Evolutionary conservation across 495 filamentous ascomycete species (phyloP), one percentile per base, ranked within the genome.

Genomic region (Penicillium bialowiezense): DNA sequence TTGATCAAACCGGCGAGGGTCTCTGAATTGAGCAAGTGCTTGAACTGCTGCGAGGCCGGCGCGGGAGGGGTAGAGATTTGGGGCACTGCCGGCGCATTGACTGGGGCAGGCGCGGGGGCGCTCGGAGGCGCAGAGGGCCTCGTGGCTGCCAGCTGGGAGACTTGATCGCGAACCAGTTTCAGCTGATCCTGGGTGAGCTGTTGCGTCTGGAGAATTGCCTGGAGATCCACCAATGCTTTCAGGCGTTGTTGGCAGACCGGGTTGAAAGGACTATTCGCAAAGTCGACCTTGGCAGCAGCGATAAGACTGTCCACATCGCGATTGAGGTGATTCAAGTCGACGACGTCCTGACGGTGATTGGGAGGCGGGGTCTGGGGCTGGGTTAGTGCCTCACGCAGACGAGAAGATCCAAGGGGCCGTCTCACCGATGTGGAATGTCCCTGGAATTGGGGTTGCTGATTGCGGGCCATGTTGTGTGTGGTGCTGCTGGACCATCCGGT

Each of bases 221-320:
- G 86, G 52, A 97, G 79, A 67, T 92, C 89, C 67, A 95, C 70
- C 55, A 97, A 78, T 15, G 91, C 90, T 66, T 91, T 87, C 60
- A 97, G 69, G 59, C 85, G 86, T 50, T 81, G 82, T 69, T 90
- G 85, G 54, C 85, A 76, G 60, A 80, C 79, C 65, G 75, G 70
- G 73, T 96, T 87, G 70, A 80, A 78, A 32, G 83, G 85, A 65
- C 82, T 86, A 41, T 78, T 78, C 51, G 85, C 85, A 69, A 87
- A 86, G 51, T 89, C 84, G 51, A 73, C 78, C 67, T 84, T 83
- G 40, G 85, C 82, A 47, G 77, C 71, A 55, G 72, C 67, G 62
- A 96, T 90, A 44, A 96, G 74, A 51, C 76, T 75, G 55, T 84
- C 82, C 65, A 96, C 83, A 67, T 96, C 90, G 72, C 80, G 79